Evolutionary conservation across 2,329 filamentous ascomycete genomes (phyloP), one percentile per base, ranked within the genome.

Genomic region (Huntiella moniliformis): DNA sequence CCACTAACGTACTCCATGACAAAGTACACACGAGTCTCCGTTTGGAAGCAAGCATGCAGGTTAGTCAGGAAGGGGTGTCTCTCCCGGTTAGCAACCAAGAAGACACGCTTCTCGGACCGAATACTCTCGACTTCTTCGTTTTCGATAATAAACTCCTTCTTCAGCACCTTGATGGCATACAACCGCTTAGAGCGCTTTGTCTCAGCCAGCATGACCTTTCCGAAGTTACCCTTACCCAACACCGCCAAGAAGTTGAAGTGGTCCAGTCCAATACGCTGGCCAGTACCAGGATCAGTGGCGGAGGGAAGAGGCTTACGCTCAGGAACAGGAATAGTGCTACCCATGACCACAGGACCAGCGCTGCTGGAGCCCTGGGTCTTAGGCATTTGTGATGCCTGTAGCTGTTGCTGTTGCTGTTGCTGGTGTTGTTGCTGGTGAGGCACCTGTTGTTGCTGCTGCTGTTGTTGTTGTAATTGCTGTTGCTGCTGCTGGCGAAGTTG

Each of bases 101-200:
- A 94, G 12, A 98, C 92, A 52, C 91, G 75, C 73, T 98, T 98
- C 64, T 98, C 91, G 0, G 91, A 98, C 52, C 88, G 77, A 37
- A 86, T 95, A 62, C 88, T 96, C 63, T 98, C 91, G 5, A 98
- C 91, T 66, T 98, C 91, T 58, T 98, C 91, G 53, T 98, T 94
- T 60, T 98, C 92, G 51, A 98, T 98, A 58, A 98, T 98, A 61
- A 98, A 98, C 61, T 98, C 91, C 67, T 98, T 98, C 73, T 98
- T 98, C 54, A 98, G 67, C 34, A 98, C 91, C 65, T 98, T 98
- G 63, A 98, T 98, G 48, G 91, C 91, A 60, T 96, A 98, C 5
- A 98, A 70, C 61, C 88, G 82, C 62, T 87, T 84, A 7, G 82
- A 78, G 46, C 77, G 78, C 69, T 98, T 98, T 1, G 91, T 94